Conservation (phyloP, 768 basidiomycete species). For the Polyporus arcularius region DNA sequence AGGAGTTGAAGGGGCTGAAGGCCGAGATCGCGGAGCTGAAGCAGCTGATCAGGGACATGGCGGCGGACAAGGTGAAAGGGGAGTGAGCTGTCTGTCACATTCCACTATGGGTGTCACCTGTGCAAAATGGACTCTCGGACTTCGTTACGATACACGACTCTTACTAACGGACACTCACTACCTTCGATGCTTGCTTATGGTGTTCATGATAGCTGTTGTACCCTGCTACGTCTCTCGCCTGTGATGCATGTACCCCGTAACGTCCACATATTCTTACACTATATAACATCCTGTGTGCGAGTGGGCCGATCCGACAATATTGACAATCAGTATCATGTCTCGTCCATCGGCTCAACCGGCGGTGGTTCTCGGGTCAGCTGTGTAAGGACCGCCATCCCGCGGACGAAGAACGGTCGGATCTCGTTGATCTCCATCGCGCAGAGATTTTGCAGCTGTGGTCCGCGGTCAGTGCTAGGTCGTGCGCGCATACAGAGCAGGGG, state of each 20-base stretch:
- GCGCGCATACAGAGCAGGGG: neutral
- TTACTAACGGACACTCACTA: neutral
- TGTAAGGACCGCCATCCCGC: slow-evolving; percentile 73
- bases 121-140: neutral
- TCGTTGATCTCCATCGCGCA: slow-evolving; percentile 94
- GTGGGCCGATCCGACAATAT: neutral
- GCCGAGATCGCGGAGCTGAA: slow-evolving; percentile 39
- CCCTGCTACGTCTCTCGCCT: neutral
- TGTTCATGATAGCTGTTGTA: neutral
- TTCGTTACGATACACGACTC: neutral
- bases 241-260: neutral
- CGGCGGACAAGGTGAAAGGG: slow-evolving; percentile 4
- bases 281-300: too few species aligned
- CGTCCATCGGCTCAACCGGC: slow-evolving; percentile 7
- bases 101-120: too few species aligned
- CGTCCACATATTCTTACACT: too few species aligned
- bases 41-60: slow-evolving; percentile 34
- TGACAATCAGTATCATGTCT: neutral
- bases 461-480: neutral
- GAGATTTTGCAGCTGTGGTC: slow-evolving; percentile 71
- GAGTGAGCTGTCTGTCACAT: neutral
- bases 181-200: neutral
- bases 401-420: slow-evolving; percentile 85
- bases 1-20: slow-evolving; percentile 62
- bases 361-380: slow-evolving; percentile 45